Percentiles rank a stretch among this genome's conserved stretches.
phyloP scores from a whole-genome alignment of 352 stramenopile genomes.

The Peronospora farinosa region DNA sequence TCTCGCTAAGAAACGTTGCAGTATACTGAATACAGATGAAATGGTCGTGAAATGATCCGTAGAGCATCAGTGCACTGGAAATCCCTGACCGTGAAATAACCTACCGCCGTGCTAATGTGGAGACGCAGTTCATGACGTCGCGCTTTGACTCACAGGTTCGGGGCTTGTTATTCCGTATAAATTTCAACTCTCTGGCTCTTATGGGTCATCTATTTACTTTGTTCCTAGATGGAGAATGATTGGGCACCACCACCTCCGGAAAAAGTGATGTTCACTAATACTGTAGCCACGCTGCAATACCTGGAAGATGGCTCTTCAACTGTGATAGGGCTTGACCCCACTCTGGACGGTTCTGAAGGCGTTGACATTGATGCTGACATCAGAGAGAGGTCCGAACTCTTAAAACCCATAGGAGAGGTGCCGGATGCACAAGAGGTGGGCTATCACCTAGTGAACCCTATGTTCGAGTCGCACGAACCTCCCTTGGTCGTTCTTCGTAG shows the following conservation, averaged over 20 bases:
- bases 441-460: constrained; percentile 64
- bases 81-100: constrained; percentile 49
- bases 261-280: constrained; percentile 36
- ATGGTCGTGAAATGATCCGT: constrained; percentile 20
- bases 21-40: constrained; percentile 17
- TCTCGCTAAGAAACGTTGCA: constrained; percentile 5
- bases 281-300: constrained; percentile 32
- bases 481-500: constrained; percentile 39
- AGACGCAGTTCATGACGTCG: constrained; percentile 50
- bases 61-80: constrained; percentile 40
- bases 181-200: constrained; percentile 3
- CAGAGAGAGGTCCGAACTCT: not conserved
- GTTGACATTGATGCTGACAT: constrained; percentile 21
- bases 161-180: constrained; percentile 1
- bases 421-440: constrained; percentile 40
- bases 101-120: constrained; percentile 53
- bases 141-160: constrained; percentile 53
- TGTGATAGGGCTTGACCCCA: constrained; percentile 11
- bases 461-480: constrained; percentile 60
- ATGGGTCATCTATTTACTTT: constrained; percentile 1
- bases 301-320: constrained; percentile 28
- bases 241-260: constrained; percentile 17
- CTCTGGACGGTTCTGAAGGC: constrained; percentile 22
- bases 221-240: constrained; percentile 25
- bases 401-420: constrained; percentile 41